Evolutionary conservation across 164 flowering plant species (phyloP).

Genomic region (Euptelea pleiosperma): DNA sequence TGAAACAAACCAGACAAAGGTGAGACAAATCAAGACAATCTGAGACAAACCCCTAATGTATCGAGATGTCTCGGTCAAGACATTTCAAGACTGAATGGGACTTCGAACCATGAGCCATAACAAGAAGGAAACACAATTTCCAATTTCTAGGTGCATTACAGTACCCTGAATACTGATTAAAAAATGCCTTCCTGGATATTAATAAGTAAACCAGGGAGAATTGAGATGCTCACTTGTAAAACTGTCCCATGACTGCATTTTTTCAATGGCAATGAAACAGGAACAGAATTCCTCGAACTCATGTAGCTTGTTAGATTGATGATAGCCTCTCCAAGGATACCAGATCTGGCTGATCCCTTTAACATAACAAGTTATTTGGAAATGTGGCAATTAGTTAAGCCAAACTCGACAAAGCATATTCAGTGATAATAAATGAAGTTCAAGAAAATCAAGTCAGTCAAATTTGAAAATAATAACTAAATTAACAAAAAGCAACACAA

Average conservation of each 20-base stretch:
- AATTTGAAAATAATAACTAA: not conserved
- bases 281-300: slow-evolving; percentile 30
- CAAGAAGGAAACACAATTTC: too few species aligned
- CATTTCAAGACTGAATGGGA: too few species aligned
- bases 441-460: slow-evolving; percentile 1
- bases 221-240: slow-evolving; percentile 45
- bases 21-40: too few species aligned
- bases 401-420: not conserved
- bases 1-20: too few species aligned
- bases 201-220: too few species aligned
- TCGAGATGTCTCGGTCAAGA: too few species aligned
- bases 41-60: too few species aligned
- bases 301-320: slow-evolving; percentile 38
- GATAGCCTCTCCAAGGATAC: slow-evolving; percentile 58
- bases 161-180: too few species aligned
- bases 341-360: slow-evolving; percentile 58
- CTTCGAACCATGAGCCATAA: too few species aligned
- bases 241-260: slow-evolving; percentile 48
- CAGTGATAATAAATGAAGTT: not conserved
- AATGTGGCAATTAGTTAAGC: not conserved
- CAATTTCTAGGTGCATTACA: too few species aligned
- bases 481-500: not conserved
- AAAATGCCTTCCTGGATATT: too few species aligned
- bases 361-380: slow-evolving; percentile 3
- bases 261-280: slow-evolving; percentile 48